These are phyloP conservation scores for Rhodotorula sp. DNA, from an alignment of 1,284 basidiomycete genomes.

Conservation along the genomic window DNA sequence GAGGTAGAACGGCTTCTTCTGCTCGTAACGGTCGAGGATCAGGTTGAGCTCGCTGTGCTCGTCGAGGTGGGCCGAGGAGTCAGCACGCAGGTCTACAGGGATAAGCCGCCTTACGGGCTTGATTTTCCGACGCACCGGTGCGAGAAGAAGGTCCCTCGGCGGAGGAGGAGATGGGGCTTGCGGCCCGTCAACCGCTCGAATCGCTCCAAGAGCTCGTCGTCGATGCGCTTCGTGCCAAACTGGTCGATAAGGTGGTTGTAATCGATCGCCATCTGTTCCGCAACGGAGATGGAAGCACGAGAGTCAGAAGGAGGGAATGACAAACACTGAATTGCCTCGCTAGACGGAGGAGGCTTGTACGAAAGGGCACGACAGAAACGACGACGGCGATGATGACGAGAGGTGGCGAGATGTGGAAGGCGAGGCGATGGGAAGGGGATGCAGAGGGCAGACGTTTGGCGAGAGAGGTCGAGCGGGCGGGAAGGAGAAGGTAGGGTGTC, in stretches of 20 bases:
- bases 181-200: conserved; percentile 91
- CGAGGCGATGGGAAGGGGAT: no score
- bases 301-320: conserved; percentile 1
- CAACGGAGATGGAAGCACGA: not conserved
- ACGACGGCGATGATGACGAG: not conserved
- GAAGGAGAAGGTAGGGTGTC: not conserved
- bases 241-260: conserved; percentile 94
- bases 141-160: conserved; percentile 95
- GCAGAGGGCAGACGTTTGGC: not conserved
- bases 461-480: not conserved
- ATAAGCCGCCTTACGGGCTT: no score
- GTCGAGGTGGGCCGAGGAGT: not conserved
- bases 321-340: conserved; percentile 1
- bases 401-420: not conserved
- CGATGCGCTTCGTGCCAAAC: conserved; percentile 86
- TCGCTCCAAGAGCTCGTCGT: conserved; percentile 74
- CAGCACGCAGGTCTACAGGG: not conserved
- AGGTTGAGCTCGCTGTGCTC: conserved; percentile 78
- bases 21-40: conserved; percentile 93
- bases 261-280: conserved; percentile 60
- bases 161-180: conserved; percentile 84
- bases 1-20: conserved; percentile 95
- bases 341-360: conserved; percentile 1
- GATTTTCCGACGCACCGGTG: conserved; percentile 68
- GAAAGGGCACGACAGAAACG: not conserved